Evolutionary conservation across 176 grass and related monocot species (phyloP).

Genomic region (Zoysia pacifica): DNA sequence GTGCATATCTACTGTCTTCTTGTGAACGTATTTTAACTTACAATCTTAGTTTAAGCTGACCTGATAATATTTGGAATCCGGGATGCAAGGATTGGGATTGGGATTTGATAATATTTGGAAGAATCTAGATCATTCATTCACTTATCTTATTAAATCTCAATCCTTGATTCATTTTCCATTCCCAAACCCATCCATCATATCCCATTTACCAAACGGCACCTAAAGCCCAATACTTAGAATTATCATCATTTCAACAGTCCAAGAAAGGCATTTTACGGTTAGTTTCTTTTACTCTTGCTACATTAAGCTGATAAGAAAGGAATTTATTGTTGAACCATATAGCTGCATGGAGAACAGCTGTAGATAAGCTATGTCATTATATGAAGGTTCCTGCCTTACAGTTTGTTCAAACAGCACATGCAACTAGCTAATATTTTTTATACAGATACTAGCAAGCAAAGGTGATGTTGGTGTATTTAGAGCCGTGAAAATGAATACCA

Average conservation of each 20-base stretch:
- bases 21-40: constrained; percentile 22
- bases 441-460: constrained; percentile 63
- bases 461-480: constrained; percentile 46
- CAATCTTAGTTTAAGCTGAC: not conserved
- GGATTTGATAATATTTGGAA: too few species aligned
- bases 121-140: too few species aligned
- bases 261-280: not conserved
- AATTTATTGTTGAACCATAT: not conserved
- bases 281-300: constrained; percentile 1
- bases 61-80: not conserved
- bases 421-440: constrained; percentile 18
- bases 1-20: constrained; percentile 2
- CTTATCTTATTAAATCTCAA: too few species aligned
- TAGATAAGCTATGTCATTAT: not conserved
- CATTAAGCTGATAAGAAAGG: not conserved
- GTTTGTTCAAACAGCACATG: not conserved
- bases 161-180: too few species aligned
- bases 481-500: constrained; percentile 62
- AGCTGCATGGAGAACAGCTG: not conserved
- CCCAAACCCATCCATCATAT: too few species aligned
- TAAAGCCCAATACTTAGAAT: too few species aligned
- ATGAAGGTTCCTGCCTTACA: too few species aligned
- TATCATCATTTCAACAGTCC: too few species aligned
- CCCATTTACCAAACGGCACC: too few species aligned
- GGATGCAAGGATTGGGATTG: too few species aligned